Evolutionary conservation across 192 early-diverging fungal genomes (phyloP).

Genomic region (Cladochytrium replicatum): DNA sequence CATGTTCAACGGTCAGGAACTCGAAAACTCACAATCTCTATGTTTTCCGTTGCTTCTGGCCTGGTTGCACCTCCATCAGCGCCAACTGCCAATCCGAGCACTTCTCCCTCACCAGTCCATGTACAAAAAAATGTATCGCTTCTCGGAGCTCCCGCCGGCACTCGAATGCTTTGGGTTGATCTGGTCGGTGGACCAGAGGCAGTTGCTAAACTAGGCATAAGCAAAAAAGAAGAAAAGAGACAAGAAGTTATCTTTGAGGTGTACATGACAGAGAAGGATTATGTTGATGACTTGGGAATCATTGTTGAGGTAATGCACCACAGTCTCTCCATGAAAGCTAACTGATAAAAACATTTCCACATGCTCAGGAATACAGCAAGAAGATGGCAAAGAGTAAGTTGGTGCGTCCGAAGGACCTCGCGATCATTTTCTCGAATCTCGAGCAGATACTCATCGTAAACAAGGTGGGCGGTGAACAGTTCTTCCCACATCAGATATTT

Average conservation of each 20-base stretch:
- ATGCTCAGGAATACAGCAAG: constrained; percentile 34
- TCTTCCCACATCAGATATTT: constrained; percentile 18
- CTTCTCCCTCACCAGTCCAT: background rate
- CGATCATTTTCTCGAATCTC: constrained; percentile 42
- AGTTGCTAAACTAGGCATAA: constrained; percentile 47
- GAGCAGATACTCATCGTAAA: constrained; percentile 38
- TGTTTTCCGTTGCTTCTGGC: background rate
- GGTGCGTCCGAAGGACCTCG: constrained; percentile 37
- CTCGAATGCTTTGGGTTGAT: constrained; percentile 31
- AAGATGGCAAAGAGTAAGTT: constrained; percentile 26
- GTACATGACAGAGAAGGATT: constrained; percentile 82
- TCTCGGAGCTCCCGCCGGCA: constrained; percentile 5
- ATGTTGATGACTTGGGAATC: constrained; percentile 75
- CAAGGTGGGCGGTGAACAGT: constrained; percentile 19
- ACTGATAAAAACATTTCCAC: too few relatives aligned
- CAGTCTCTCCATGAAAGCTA: too few relatives aligned
- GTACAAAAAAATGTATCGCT: constrained; percentile 3
- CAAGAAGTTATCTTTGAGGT: constrained; percentile 96
- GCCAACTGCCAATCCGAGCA: constrained; percentile 5
- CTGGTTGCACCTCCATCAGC: background rate
- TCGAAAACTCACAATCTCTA: background rate
- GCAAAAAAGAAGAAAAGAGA: constrained; percentile 64
- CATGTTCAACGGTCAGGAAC: background rate
- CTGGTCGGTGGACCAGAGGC: constrained; percentile 38
- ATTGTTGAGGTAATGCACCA: constrained; percentile 62